Percentiles rank a stretch among this genome's conserved stretches.
Conservation (phyloP, 1,139 yeast species). For the Candida neerlandica region DNA sequence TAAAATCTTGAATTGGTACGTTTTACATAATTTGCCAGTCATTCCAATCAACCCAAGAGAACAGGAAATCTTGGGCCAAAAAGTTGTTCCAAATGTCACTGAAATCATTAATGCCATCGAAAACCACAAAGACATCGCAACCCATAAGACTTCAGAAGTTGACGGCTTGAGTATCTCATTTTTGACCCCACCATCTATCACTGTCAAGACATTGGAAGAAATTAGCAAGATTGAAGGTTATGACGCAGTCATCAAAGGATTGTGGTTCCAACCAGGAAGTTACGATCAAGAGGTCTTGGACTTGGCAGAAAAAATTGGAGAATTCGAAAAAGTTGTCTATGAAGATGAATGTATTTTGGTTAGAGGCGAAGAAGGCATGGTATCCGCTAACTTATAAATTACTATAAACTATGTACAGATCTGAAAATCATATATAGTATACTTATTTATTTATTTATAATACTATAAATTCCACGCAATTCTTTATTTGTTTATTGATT, state of each 20-base stretch:
- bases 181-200: constrained; percentile 72
- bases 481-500: not conserved
- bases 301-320: constrained; percentile 38
- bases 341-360: constrained; percentile 73
- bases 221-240: constrained; percentile 35
- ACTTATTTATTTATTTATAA: constrained; percentile 6
- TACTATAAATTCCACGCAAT: not conserved
- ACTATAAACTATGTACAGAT: constrained; percentile 1
- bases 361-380: constrained; percentile 61
- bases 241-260: constrained; percentile 47
- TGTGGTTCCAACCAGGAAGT: constrained; percentile 88
- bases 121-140: constrained; percentile 26
- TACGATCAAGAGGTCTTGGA: constrained; percentile 58
- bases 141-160: constrained; percentile 27
- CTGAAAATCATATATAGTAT: constrained; percentile 1
- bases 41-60: constrained; percentile 67
- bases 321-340: constrained; percentile 50
- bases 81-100: constrained; percentile 39
- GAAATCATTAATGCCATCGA: constrained; percentile 32
- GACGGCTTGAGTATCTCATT: constrained; percentile 61
- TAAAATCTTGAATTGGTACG: constrained; percentile 72
- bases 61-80: constrained; percentile 46
- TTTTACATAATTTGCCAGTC: constrained; percentile 57
- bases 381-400: constrained; percentile 29
- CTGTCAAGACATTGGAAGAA: constrained; percentile 49